These are phyloP conservation scores for Fusarium papillatum DNA, from an alignment of 2,329 filamentous ascomycete genomes.

Conservation along the genomic window DNA sequence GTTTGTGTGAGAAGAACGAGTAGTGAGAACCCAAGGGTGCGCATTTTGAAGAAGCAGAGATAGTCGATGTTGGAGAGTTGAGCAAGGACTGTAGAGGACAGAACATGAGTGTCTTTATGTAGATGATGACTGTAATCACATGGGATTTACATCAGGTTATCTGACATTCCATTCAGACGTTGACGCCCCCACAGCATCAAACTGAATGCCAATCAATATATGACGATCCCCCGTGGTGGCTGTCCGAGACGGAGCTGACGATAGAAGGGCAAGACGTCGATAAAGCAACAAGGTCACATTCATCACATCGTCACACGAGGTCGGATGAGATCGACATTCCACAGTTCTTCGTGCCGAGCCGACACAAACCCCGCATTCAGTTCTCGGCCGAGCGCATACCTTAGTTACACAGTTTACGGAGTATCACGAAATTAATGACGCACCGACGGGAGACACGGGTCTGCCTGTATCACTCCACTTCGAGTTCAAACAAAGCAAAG, in stretches of 20 bases:
- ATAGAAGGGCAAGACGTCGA: not conserved
- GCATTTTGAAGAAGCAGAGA: not conserved
- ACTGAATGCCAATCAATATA: no score
- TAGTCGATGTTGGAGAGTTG: no score
- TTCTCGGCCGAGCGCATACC: no score
- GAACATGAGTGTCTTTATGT: not conserved
- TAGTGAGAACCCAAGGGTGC: not conserved
- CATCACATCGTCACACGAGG: not conserved
- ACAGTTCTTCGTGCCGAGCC: not conserved
- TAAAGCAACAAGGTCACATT: not conserved
- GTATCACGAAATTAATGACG: no score
- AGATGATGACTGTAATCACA: not conserved
- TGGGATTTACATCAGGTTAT: no score
- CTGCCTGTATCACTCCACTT: no score
- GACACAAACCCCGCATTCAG: not conserved
- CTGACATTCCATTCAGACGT: no score
- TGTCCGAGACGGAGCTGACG: no score
- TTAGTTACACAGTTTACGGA: no score
- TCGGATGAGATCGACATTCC: not conserved
- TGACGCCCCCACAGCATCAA: no score
- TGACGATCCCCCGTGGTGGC: no score
- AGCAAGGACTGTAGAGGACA: fast-evolving
- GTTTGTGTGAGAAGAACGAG: not conserved
- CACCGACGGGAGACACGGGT: no score
- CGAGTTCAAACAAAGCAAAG: not conserved